Base-by-base conservation (phyloP, 2,329 filamentous ascomycete species). In the Trichophyton verrucosum region DNA sequence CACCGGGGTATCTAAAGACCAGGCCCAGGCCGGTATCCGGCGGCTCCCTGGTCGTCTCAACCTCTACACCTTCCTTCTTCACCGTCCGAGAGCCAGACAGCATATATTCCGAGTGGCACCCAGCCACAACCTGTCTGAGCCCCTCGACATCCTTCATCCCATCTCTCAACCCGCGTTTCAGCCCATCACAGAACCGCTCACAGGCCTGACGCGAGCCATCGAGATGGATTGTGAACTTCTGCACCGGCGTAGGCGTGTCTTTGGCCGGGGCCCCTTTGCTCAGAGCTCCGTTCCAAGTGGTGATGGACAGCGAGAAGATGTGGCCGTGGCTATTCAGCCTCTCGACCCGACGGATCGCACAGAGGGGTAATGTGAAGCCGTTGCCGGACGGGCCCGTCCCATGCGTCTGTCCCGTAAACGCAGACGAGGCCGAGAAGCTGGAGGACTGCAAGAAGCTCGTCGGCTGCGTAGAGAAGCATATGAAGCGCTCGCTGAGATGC, bases 21-120 rank as follows among this genome's bases (percentile, higher is more conserved):
- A 95, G 89, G 40, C 94, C 94, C 40, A 99, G 78, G 1, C 94
- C 94, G 22, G 91, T 94, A 74, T 99, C 92, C n/a, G 94, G 92
- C 13, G 87, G 83, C 60, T 82, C 80, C 60, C 73, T 71, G 30
- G 64, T 64, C 64, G 69, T 58, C 44, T 77, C 79, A 24, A 79
- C 79, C n/a, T 72, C 72, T 68, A 86, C 85, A 71, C 81, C 82
- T 20, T 70, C 68, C 53, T 72, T 75, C 47, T 73, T 74, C 42
- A 72, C 69, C 51, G 67, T 68, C 27, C 68, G 71, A 33, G 76
- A 72, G 17, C 67, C 74, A 1, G 80, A 77, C 40, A 88, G 81
- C 60, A 88, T 77, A 71, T 92, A 91, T 75, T 95, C 91, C 0
- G 92, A 96, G 74, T 97, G 97, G 77, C 90, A 96, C 68, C 94